Base-by-base conservation (phyloP, 768 basidiomycete genomes). In the Cubamyces sp. region DNA sequence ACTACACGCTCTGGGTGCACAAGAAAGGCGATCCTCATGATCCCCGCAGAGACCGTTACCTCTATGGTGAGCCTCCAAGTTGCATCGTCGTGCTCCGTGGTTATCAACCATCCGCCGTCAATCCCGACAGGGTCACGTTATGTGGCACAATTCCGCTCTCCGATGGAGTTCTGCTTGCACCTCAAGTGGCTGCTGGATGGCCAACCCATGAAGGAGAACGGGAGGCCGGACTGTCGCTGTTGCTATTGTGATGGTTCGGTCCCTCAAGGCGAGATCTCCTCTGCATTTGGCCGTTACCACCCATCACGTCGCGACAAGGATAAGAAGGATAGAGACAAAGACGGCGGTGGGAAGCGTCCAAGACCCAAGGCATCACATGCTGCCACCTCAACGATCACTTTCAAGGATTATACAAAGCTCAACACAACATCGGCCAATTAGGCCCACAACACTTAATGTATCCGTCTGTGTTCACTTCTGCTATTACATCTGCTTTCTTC, bases 161-260 rank as follows among this genome's bases (percentile, higher is more conserved):
- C 71, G 3, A 54, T 48, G 43, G 71, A 72, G 57, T 72, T 72
- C 50, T 61, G 49, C n/a, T 37, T 61, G 3, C 71, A 72, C 37
- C 45, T 64, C 12, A 56, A 57, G 37, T 72, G 71, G 71, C 51
- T 72, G 5, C 40, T 68, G 43, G 48, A 62, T 15, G 71, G 69
- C 26, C 49, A 56, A 12, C 64, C 68, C 6, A 43, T 61, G 60
- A 67, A 59, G 18, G 21, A 2, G 23, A 57, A 62, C 34, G 62
- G 64, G 16, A 34, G 40, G n/a, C 66, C 66, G 5, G 58, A 59
- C 21, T 72, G 71, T 57, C 26, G 56, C n/a, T 72, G 71, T 57
- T 50, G 51, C 30, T 72, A 72, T 37, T 72, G 71, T 47, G 64
- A 69, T 52, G 48, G 57, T 0, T 30, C 61, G 5, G 43, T 54